Evolutionary conservation across 345 rosid species (phyloP).

Genomic region (Fremontodendron californicum): DNA sequence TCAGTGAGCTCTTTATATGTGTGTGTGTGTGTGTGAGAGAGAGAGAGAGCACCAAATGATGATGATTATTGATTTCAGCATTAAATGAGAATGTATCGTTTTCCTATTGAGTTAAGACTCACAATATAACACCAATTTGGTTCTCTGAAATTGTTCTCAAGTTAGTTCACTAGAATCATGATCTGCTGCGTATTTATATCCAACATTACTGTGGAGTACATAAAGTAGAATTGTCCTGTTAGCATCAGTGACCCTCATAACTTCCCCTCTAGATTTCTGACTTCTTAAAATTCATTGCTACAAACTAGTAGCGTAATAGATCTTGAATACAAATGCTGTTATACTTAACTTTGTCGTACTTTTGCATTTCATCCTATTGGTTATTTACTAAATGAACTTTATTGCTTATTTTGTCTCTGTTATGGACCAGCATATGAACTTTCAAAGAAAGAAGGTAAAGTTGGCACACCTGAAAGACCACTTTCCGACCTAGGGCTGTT

Average conservation of each 20-base stretch:
- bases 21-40: background rate
- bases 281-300: background rate
- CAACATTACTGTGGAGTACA: background rate
- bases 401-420: constrained; percentile 4
- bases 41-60: background rate
- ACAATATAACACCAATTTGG: background rate
- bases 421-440: constrained; percentile 84
- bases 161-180: background rate
- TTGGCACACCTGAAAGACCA: constrained; percentile 98
- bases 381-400: background rate
- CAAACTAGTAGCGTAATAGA: background rate
- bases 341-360: background rate
- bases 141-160: background rate
- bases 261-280: background rate
- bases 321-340: background rate
- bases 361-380: background rate
- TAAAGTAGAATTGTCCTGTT: background rate
- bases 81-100: background rate
- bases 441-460: constrained; percentile 98
- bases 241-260: background rate
- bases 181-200: background rate
- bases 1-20: background rate
- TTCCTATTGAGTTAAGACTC: background rate
- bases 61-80: background rate
- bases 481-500: constrained; percentile 92